Evolutionary conservation across 805 yeast species (phyloP), one percentile per base, ranked within the genome.

Genomic region (Tetrapisispora fleetii): DNA sequence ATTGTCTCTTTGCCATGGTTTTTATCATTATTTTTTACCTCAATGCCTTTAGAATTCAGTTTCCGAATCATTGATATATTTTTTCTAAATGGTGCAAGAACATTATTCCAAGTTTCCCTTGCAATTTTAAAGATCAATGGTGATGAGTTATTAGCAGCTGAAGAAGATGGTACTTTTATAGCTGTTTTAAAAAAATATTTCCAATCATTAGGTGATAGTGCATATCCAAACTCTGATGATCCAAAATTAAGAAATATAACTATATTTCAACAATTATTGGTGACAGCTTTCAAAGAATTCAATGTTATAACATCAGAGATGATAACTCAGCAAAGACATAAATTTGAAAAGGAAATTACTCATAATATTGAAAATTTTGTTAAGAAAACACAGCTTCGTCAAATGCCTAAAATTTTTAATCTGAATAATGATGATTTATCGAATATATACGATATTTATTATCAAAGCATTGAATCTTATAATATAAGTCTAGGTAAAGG

Each of bases 1-100:
- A 95, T 93, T 17, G 91, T 91, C 1, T 87, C 97, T 0, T 69
- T 93, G 40, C 98, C 99, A 2, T 93, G 99, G 99, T 93, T 93
- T 62, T 70, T 93, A 47, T 87, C 96, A 0, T 69, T 93, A 37
- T 93, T 86, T 64, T 76, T 91, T 55, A 90, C 85, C 56, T 82
- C 96, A 0, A 89, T 93, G 95, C 99, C 99, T 0, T 69, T 93
- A 55, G 89, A 89, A 6, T 91, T 80, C 68, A 96, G 99, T 2
- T 86, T 89, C 58, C 73, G 98, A 63, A 85, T 93, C 43, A 75
- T 91, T 58, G 99, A 93, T 65, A 83, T 89, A 21, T 83, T 93
- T 60, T 85, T 93, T 64, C 73, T 86, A 49, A 89, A 89, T 64
- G 99, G 99, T 0, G 81, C 95, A 2, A 81, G 81, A 54, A 83